phyloP scores from a whole-genome alignment of 2,329 filamentous ascomycete species.

The Colletotrichum cereale region DNA sequence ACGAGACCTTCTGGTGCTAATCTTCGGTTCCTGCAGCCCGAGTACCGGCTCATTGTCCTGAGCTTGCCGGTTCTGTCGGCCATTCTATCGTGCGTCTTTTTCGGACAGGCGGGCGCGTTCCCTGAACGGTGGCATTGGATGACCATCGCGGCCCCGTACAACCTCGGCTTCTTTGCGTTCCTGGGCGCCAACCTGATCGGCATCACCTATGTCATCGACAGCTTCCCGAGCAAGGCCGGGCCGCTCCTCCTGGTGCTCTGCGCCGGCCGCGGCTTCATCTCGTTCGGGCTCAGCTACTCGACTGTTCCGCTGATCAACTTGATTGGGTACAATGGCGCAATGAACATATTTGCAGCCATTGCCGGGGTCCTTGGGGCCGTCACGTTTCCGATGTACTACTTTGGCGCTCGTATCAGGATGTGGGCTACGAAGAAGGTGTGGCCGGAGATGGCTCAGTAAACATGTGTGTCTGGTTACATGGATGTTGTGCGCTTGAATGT shows the following conservation, averaged over 20 bases:
- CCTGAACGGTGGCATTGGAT: slow-evolving; percentile 46
- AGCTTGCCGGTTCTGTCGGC: slow-evolving; percentile 53
- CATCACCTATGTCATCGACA: slow-evolving; percentile 47
- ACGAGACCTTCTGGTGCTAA: slow-evolving; percentile 50
- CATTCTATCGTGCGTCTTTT: slow-evolving; percentile 52
- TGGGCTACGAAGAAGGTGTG: slow-evolving; percentile 27
- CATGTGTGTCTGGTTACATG: no score
- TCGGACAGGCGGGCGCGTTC: slow-evolving; percentile 51
- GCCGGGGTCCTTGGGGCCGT: slow-evolving; percentile 37
- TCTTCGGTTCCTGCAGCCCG: slow-evolving; percentile 47
- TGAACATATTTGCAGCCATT: slow-evolving; percentile 43
- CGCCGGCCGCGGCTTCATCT: slow-evolving; percentile 44
- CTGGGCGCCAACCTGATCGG: slow-evolving; percentile 45
- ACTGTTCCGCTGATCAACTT: slow-evolving; percentile 42
- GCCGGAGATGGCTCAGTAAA: slow-evolving; percentile 12
- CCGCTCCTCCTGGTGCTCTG: slow-evolving; percentile 44
- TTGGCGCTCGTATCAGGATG: not conserved
- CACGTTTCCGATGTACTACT: slow-evolving; percentile 15
- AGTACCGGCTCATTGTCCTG: slow-evolving; percentile 52
- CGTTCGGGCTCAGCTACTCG: slow-evolving; percentile 45
- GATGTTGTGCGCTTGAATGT: no score
- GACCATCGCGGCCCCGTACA: slow-evolving; percentile 41
- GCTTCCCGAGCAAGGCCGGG: slow-evolving; percentile 47
- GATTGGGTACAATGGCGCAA: slow-evolving; percentile 42
- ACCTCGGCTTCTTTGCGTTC: slow-evolving; percentile 44